Evolutionary conservation across 2,329 filamentous ascomycete species (phyloP).

Genomic region (Claviceps spartinae): DNA sequence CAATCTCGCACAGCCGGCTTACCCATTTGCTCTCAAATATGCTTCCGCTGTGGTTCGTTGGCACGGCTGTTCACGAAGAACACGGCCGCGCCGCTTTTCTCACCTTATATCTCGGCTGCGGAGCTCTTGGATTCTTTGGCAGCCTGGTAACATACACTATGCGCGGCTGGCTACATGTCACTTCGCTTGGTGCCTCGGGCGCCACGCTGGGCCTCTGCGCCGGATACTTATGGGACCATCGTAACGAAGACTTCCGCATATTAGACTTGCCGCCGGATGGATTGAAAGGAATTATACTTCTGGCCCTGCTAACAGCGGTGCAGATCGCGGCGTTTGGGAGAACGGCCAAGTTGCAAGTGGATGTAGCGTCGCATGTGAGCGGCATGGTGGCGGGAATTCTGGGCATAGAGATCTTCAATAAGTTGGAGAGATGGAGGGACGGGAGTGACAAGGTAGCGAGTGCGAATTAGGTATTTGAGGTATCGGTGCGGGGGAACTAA

Average conservation of each 20-base stretch:
- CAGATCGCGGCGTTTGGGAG: conserved; percentile 35
- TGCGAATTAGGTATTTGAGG: conserved; percentile 8
- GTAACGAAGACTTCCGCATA: conserved; percentile 41
- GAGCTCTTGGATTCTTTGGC: conserved; percentile 43
- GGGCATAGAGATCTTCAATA: conserved; percentile 23
- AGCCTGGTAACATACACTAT: conserved; percentile 39
- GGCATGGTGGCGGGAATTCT: conserved; percentile 35
- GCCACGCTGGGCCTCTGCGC: conserved; percentile 46
- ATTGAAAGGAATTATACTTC: conserved; percentile 39
- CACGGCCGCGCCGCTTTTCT: conserved; percentile 56
- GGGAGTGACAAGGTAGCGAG: neutral
- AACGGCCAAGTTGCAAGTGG: conserved; percentile 27
- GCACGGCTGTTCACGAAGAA: conserved; percentile 54
- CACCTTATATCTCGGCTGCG: conserved; percentile 49
- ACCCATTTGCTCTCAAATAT: conserved; percentile 53
- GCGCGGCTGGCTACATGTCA: conserved; percentile 28
- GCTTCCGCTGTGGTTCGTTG: conserved; percentile 51
- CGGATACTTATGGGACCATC: conserved; percentile 48
- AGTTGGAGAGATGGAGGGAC: conserved; percentile 7
- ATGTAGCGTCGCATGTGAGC: conserved; percentile 39
- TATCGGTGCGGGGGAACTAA: neutral
- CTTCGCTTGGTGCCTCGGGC: conserved; percentile 54
- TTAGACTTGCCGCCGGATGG: conserved; percentile 44
- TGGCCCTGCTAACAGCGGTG: conserved; percentile 36
- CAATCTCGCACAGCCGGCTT: conserved; percentile 55